These are phyloP conservation scores for Durio zibethinus DNA, from an alignment of 345 rosid species.

Conservation along the genomic window DNA sequence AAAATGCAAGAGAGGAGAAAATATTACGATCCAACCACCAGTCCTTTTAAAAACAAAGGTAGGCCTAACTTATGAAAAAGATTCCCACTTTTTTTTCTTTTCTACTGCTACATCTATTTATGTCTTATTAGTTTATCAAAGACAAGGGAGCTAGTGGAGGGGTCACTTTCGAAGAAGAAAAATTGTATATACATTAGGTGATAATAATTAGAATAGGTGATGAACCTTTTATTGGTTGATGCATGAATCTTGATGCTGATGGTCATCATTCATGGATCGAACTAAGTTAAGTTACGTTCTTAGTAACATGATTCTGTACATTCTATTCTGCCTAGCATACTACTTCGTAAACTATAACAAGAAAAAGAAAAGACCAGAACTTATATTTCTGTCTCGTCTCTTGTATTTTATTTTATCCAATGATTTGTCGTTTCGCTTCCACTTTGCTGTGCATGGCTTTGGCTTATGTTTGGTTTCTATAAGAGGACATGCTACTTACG, in stretches of 20 bases:
- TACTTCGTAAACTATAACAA: not conserved
- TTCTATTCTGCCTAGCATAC: not conserved
- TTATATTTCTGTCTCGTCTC: not conserved
- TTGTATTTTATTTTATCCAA: not conserved
- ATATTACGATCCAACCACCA: conserved; percentile 45
- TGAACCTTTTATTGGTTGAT: not conserved
- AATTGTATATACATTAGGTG: not conserved
- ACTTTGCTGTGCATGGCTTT: not conserved
- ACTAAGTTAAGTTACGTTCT: not conserved
- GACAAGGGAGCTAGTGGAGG: conserved; percentile 12
- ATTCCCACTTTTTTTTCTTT: conserved; percentile 31
- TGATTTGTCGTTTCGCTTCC: not conserved
- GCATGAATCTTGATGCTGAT: not conserved
- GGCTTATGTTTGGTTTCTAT: not conserved
- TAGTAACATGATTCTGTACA: not conserved
- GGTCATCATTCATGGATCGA: not conserved
- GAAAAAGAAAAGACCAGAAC: not conserved
- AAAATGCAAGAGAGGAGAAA: conserved; percentile 10
- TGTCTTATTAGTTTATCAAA: not conserved
- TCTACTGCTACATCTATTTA: not conserved
- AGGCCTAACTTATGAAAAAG: conserved; percentile 15
- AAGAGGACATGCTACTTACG: not conserved
- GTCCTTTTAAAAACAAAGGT: conserved; percentile 32
- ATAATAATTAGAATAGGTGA: not conserved
- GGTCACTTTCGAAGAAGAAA: conserved; percentile 25